Base-by-base conservation (phyloP, 202 grass and related monocot genomes). In the Eragrostis tef region DNA sequence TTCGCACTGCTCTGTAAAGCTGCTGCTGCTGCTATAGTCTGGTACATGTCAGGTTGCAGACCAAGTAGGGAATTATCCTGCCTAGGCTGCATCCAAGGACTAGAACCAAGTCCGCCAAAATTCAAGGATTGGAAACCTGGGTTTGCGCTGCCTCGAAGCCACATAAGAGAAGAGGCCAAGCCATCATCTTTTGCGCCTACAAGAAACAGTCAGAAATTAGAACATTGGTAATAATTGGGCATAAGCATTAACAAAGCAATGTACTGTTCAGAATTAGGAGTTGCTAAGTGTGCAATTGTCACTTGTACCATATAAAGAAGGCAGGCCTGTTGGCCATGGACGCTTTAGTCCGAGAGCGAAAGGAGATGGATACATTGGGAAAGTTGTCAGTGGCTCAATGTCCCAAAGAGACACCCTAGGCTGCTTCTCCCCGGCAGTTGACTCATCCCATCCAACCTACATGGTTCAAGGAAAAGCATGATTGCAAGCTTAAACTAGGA, bases 371-470 rank as follows among this genome's bases (percentile, higher is more conserved):
- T 99, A 96, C 96, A 99, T 99, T 17, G 96, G 96, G 59, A 96
- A 96, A 77, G 89, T 99, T 73, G 96, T 99, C 67, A 99, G 82
- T 39, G 96, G 96, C 75, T 99, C 96, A 53, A 99, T 96, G 68
- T 93, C 93, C 93, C 96, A 96, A 63, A 99, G 89, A 61, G 96
- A 99, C 50, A 92, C 96, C 80, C 96, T 96, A 43, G 96, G 96
- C 39, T 96, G 93, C 85, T 93, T 96, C 85, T 99, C 93, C 61
- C 96, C 93, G 72, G 93, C 85, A 72, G 93, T 99, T 64, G 93
- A 99, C 64, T 99, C 96, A 49, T 99, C 96, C 96, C 96, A 99
- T 70, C 96, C 96, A 75, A 99, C 93, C 96, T 99, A 71, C 61
- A 91, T 73, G 17, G 29, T 31, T 31, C 29, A 31, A 31, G 29